phyloP scores from a whole-genome alignment of 129 eudicot genomes.

The Deinandra increscens region DNA sequence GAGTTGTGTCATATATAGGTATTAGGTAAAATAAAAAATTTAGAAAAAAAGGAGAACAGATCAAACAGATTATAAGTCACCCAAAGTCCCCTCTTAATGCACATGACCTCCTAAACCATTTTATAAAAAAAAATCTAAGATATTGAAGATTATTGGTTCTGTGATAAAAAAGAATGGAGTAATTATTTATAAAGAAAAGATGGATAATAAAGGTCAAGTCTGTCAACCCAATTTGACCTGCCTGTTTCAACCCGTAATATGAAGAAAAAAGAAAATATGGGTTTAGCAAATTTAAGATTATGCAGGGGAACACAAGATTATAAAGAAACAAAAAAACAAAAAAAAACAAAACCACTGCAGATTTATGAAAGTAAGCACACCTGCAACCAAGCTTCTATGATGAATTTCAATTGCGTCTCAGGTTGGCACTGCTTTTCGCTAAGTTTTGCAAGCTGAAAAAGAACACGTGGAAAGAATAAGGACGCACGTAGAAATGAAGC shows the following conservation, averaged over 20 bases:
- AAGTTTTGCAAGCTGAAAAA: conserved; percentile 57
- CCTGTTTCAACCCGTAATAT: neutral
- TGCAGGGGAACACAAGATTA: neutral
- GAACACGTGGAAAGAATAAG: neutral
- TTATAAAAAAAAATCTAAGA: neutral
- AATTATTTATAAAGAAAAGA: neutral
- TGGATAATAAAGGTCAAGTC: neutral
- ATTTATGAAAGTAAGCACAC: conserved; percentile 23
- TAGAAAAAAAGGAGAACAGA: neutral
- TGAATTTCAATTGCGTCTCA: conserved; percentile 59
- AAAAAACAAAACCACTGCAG: neutral
- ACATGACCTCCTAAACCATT: neutral
- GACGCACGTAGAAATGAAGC: neutral
- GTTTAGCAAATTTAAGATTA: neutral
- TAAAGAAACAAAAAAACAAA: neutral
- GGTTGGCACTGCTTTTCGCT: conserved; percentile 58
- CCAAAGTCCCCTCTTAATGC: neutral
- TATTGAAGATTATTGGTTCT: neutral
- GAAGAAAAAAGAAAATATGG: neutral
- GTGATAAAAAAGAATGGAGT: neutral
- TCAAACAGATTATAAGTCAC: neutral
- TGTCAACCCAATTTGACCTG: neutral
- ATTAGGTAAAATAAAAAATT: neutral
- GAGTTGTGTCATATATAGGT: neutral
- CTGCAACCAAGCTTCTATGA: conserved; percentile 80